phyloP scores from a whole-genome alignment of 208 protist species.

The Herpetomonas tarakana region DNA sequence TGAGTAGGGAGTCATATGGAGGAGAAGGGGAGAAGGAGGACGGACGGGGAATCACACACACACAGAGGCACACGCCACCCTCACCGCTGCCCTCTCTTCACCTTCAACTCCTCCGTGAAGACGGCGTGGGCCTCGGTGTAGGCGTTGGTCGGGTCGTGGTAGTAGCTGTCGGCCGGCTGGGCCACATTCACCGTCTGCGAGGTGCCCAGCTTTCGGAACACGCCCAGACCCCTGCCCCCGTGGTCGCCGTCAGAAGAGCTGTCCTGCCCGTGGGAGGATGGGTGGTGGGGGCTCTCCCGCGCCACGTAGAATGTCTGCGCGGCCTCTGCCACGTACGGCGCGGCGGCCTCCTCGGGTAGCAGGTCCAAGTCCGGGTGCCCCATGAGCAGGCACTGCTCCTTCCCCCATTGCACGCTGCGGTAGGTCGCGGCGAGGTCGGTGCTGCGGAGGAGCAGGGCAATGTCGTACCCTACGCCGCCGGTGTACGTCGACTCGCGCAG shows the following conservation, averaged over 20 bases:
- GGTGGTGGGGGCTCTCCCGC: background rate
- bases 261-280: background rate
- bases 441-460: constrained; percentile 72
- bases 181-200: constrained; percentile 48
- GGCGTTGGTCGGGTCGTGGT: constrained; percentile 64
- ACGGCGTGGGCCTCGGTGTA: constrained; percentile 85
- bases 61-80: too few species aligned
- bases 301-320: constrained; percentile 65
- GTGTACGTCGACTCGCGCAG: constrained; percentile 53
- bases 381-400: constrained; percentile 56
- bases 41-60: too few species aligned
- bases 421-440: constrained; percentile 54
- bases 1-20: too few species aligned
- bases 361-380: constrained; percentile 80
- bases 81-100: constrained; percentile 29
- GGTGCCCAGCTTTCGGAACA: constrained; percentile 40
- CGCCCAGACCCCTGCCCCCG: constrained; percentile 16
- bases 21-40: too few species aligned
- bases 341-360: constrained; percentile 50
- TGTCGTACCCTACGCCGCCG: constrained; percentile 52
- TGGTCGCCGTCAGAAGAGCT: background rate
- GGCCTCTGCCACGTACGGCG: constrained; percentile 62
- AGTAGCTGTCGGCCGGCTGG: constrained; percentile 73
- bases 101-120: constrained; percentile 80
- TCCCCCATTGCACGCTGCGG: constrained; percentile 49